Conservation (phyloP, 345 rosid genomes). For the Mercurialis annua region DNA sequence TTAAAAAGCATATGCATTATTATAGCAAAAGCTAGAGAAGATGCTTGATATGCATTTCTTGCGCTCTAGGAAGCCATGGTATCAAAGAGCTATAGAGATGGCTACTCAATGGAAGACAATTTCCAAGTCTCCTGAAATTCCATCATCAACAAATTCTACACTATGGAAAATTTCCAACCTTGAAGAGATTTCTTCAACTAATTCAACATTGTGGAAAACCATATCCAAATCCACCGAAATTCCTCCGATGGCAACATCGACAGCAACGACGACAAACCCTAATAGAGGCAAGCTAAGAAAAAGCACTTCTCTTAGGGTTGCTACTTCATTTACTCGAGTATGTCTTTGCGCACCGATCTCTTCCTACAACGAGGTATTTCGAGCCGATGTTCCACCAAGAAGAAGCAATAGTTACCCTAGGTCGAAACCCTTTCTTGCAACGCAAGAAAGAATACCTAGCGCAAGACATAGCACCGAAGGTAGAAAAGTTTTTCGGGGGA, state of each 20-base stretch:
- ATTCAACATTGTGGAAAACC: constrained; percentile 44
- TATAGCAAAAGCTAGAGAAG: background rate
- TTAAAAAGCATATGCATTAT: background rate
- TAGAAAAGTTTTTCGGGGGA: constrained; percentile 68
- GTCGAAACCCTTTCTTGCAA: constrained; percentile 41
- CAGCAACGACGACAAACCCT: constrained; percentile 11
- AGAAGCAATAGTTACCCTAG: constrained; percentile 88
- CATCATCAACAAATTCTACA: constrained; percentile 21
- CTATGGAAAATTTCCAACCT: constrained; percentile 52
- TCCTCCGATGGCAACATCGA: background rate
- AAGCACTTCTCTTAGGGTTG: constrained; percentile 71
- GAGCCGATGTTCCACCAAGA: constrained; percentile 71
- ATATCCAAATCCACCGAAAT: constrained; percentile 35
- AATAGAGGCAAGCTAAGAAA: constrained; percentile 48
- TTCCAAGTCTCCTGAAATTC: constrained; percentile 31
- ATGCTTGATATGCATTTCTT: constrained; percentile 27
- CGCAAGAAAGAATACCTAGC: constrained; percentile 24
- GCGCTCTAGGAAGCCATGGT: constrained; percentile 81
- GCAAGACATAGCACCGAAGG: constrained; percentile 59
- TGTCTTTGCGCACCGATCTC: constrained; percentile 90
- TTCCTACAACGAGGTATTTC: constrained; percentile 78
- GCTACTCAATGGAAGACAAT: constrained; percentile 54
- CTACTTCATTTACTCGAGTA: constrained; percentile 77
- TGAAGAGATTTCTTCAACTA: constrained; percentile 30
- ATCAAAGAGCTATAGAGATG: constrained; percentile 81